These are phyloP conservation scores for Rhizopogon vinicolor DNA, from an alignment of 768 basidiomycete species.

Conservation along the genomic window DNA sequence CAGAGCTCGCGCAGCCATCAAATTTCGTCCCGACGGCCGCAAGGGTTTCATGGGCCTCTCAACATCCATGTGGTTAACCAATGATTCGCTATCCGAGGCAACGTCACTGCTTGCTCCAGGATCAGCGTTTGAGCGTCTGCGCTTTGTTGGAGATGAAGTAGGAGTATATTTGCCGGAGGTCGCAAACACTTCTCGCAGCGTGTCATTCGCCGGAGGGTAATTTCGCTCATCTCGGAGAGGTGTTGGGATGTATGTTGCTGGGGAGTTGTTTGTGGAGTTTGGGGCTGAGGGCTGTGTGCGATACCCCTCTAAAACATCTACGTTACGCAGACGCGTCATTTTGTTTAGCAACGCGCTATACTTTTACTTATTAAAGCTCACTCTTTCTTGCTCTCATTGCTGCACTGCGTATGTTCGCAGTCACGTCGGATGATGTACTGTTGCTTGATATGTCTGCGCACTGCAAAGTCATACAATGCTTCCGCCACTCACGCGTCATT, in stretches of 20 bases:
- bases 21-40: constrained; percentile 26
- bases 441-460: constrained; percentile 8
- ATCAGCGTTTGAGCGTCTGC: constrained; percentile 23
- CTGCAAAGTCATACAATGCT: constrained; percentile 5
- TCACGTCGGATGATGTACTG: constrained; percentile 46
- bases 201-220: constrained; percentile 55
- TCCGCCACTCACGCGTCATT: constrained; percentile 19
- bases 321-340: constrained; percentile 21
- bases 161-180: constrained; percentile 27
- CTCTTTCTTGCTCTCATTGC: constrained; percentile 60
- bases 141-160: constrained; percentile 32
- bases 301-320: constrained; percentile 65
- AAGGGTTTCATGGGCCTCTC: constrained; percentile 33
- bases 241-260: constrained; percentile 24
- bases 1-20: constrained; percentile 22
- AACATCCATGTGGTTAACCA: constrained; percentile 17
- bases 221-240: constrained; percentile 23
- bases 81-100: constrained; percentile 11
- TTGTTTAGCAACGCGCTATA: constrained; percentile 14
- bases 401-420: constrained; percentile 49
- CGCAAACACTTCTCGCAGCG: constrained; percentile 44
- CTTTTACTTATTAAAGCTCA: constrained; percentile 27
- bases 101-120: constrained; percentile 14
- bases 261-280: constrained; percentile 12
- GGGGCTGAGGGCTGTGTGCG: constrained; percentile 33